Base-by-base conservation (phyloP, 2,329 filamentous ascomycete genomes). In the Apiospora phragmitis region DNA sequence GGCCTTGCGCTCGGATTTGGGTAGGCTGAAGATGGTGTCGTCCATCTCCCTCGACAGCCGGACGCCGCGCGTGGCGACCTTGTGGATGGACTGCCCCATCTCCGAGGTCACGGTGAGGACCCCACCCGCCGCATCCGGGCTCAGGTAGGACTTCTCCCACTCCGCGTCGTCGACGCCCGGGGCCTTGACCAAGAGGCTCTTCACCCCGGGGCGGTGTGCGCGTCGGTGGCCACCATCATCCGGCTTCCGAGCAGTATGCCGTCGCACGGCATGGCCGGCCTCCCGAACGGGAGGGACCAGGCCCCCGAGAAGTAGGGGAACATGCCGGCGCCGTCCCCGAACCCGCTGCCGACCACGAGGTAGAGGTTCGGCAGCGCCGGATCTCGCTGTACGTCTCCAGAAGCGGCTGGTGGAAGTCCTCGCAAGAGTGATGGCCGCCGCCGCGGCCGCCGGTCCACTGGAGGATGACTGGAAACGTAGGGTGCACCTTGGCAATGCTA, bases 11-110 rank as follows among this genome's bases (percentile, higher is more conserved):
- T 97, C 97, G 78, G 95, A 94, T 85, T 97, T 98, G 83, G 97
- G 94, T 66, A 99, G 86, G 79, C 91, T 93, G 86, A 99, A 99
- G 78, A 99, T 98, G 84, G 97, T 98, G 81, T 96, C 90, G 79
- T 99, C 96, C 94, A 99, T 97, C 84, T 99, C 96, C 68, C 94
- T 92, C 96, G 96, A 99, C 86, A 99, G 97, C 69, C 90, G 86
- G 65, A 99, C 95, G 88, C 96, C 96, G 71, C 96, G 92, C 66
- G 95, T 99, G 21, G 96, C 96, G 71, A 99, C 90, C 86, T 98
- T 98, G 86, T 99, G 96, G 73, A 99, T 99, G 8, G 96, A 96
- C 86, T 99, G 96, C 59, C 96, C 96, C 96, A 99, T 98, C 84
- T 99, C 96, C 1, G 96, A 99, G 74, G 94, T 90, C 65, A 99